These are phyloP conservation scores for Aspergillus melleus DNA, from an alignment of 2,329 filamentous ascomycete species.

Conservation along the genomic window DNA sequence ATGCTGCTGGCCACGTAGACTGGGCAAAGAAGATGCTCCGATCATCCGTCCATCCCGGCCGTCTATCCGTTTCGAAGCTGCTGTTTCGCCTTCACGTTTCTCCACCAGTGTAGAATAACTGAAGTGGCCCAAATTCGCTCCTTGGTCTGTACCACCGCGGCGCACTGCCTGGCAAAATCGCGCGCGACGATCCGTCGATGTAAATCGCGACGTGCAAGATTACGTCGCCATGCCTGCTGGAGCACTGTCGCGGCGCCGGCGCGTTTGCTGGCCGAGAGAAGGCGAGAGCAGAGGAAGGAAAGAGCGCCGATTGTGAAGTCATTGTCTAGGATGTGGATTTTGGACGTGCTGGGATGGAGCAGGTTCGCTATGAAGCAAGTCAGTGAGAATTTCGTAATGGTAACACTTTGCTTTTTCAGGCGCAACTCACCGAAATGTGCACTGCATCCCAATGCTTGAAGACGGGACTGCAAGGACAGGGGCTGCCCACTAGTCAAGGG, in stretches of 20 bases:
- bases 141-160: constrained; percentile 46
- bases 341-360: constrained; percentile 33
- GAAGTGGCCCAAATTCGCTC: constrained; percentile 40
- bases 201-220: constrained; percentile 17
- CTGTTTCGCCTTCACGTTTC: constrained; percentile 20
- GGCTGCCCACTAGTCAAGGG: neutral
- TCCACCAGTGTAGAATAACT: constrained; percentile 39
- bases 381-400: neutral
- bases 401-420: neutral
- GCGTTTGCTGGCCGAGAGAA: constrained; percentile 52
- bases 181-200: constrained; percentile 24
- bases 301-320: constrained; percentile 59
- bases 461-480: constrained; percentile 31
- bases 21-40: neutral
- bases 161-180: constrained; percentile 41
- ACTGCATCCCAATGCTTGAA: constrained; percentile 43
- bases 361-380: constrained; percentile 25
- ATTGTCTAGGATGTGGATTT: constrained; percentile 50
- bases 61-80: constrained; percentile 8
- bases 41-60: neutral
- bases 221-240: constrained; percentile 53
- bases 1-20: constrained; percentile 1
- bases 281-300: constrained; percentile 59
- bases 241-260: constrained; percentile 54
- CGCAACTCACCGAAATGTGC: constrained; percentile 41